Conservation (phyloP, 139 green algal species). For the Haematococcus lacustris region DNA sequence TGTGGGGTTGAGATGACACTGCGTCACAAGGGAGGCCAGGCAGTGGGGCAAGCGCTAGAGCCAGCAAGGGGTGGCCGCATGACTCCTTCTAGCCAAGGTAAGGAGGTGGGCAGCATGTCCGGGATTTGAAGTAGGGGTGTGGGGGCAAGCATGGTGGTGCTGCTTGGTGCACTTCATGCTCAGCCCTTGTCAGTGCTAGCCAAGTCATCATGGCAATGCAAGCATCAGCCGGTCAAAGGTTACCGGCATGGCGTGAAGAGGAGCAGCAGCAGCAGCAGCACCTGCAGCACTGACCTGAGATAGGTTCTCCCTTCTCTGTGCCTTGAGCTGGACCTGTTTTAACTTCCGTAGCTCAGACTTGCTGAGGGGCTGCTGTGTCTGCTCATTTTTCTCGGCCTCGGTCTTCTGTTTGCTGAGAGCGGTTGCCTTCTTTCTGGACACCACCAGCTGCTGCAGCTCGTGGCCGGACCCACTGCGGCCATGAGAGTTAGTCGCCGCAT, state of each 20-base stretch:
- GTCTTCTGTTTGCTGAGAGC: neutral
- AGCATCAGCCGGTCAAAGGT: too few relatives aligned
- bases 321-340: constrained; percentile 59
- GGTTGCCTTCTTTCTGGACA: neutral
- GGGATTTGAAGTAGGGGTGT: neutral
- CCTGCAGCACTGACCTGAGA: constrained; percentile 12
- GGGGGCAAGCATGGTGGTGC: neutral
- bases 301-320: constrained; percentile 46
- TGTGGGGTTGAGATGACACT: too few relatives aligned
- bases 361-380: constrained; percentile 15
- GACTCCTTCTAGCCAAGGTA: too few relatives aligned
- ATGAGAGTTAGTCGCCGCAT: neutral
- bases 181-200: neutral
- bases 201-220: too few relatives aligned
- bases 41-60: too few relatives aligned
- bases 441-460: neutral
- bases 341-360: constrained; percentile 72
- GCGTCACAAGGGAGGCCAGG: too few relatives aligned
- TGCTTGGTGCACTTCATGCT: neutral
- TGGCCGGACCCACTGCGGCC: neutral
- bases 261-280: too few relatives aligned
- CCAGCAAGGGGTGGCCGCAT: too few relatives aligned
- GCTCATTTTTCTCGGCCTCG: neutral
- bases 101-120: neutral
- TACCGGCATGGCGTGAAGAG: too few relatives aligned